A percentile compares a stretch with the other conserved stretches of the same genome.
phyloP scores from a whole-genome alignment of 768 basidiomycete species.

The Rhizopogon salebrosus region DNA sequence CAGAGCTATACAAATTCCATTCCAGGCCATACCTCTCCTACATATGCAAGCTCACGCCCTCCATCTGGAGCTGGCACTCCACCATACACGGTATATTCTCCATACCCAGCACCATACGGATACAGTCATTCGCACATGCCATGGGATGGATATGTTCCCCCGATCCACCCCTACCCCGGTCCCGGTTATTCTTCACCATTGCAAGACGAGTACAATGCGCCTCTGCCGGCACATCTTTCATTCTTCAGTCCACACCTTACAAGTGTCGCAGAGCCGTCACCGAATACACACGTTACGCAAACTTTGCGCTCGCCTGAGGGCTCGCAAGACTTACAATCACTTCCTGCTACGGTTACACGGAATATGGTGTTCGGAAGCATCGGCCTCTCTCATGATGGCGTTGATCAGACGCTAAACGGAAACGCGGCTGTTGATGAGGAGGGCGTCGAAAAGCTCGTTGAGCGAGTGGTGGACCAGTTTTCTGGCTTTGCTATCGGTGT shows the following conservation, averaged over 20 bases:
- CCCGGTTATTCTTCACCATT: constrained; percentile 2
- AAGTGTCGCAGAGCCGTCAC: not conserved
- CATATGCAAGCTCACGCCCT: constrained; percentile 13
- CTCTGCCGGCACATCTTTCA: not conserved
- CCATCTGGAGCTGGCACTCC: constrained; percentile 27
- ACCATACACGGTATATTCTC: constrained; percentile 30
- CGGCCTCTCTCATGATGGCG: constrained; percentile 9
- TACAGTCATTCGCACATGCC: constrained; percentile 33
- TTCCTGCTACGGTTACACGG: constrained; percentile 7
- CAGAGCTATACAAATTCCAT: constrained; percentile 13
- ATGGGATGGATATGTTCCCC: constrained; percentile 26
- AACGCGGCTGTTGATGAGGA: constrained; percentile 3
- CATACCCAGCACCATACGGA: constrained; percentile 25
- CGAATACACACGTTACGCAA: not conserved
- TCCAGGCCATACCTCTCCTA: constrained; percentile 20
- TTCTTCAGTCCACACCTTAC: not conserved
- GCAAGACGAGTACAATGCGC: not conserved
- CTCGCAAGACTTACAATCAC: not conserved
- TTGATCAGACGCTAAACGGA: constrained; percentile 3
- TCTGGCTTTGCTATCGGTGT: constrained; percentile 43
- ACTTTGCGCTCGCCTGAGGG: not conserved
- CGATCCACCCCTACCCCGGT: not conserved
- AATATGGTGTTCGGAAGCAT: constrained; percentile 53
- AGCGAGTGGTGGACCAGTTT: constrained; percentile 24
- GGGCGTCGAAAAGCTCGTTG: constrained; percentile 8